phyloP scores from a whole-genome alignment of 1,139 yeast genomes.

The Debaryomyces coudertii region DNA sequence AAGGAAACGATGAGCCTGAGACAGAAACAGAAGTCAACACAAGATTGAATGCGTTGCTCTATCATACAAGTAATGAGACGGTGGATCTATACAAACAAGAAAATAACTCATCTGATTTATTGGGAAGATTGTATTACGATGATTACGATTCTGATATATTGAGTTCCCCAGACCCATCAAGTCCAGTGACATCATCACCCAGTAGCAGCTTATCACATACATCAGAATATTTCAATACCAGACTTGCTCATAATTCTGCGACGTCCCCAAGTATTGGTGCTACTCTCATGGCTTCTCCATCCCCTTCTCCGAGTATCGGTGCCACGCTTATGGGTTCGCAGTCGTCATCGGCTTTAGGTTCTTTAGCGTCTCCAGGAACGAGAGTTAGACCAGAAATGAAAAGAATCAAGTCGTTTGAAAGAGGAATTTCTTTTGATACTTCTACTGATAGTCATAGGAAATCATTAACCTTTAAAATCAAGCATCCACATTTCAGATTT shows the following conservation, averaged over 20 bases:
- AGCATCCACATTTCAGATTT: slow-evolving; percentile 58
- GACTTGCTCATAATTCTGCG: slow-evolving; percentile 6
- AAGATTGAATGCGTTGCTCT: slow-evolving; percentile 41
- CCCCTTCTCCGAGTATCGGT: slow-evolving; percentile 2
- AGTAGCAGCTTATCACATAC: slow-evolving; percentile 4
- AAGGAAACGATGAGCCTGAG: slow-evolving; percentile 25
- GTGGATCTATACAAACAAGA: slow-evolving; percentile 45
- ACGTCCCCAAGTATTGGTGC: slow-evolving; percentile 11
- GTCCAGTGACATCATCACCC: slow-evolving; percentile 23
- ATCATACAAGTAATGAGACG: slow-evolving; percentile 44
- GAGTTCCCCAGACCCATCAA: slow-evolving; percentile 21
- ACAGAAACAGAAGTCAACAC: slow-evolving; percentile 45
- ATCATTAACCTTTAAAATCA: slow-evolving; percentile 56
- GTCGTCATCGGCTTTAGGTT: slow-evolving; percentile 10
- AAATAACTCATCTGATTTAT: slow-evolving; percentile 43
- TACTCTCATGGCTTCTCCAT: slow-evolving; percentile 2
- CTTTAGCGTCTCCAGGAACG: slow-evolving; percentile 1
- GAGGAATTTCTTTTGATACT: slow-evolving; percentile 60
- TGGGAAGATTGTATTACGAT: slow-evolving; percentile 50
- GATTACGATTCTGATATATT: slow-evolving; percentile 44
- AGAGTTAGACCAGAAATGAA: slow-evolving; percentile 14
- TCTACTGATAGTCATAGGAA: slow-evolving; percentile 39
- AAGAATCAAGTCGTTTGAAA: slow-evolving; percentile 23
- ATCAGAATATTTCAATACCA: slow-evolving; percentile 15
- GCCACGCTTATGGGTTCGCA: slow-evolving; percentile 10